Percentiles rank a stretch among this genome's conserved stretches.
Evolutionary conservation across 2,329 filamentous ascomycete species (phyloP).

Genomic region (Colletotrichum sp.): DNA sequence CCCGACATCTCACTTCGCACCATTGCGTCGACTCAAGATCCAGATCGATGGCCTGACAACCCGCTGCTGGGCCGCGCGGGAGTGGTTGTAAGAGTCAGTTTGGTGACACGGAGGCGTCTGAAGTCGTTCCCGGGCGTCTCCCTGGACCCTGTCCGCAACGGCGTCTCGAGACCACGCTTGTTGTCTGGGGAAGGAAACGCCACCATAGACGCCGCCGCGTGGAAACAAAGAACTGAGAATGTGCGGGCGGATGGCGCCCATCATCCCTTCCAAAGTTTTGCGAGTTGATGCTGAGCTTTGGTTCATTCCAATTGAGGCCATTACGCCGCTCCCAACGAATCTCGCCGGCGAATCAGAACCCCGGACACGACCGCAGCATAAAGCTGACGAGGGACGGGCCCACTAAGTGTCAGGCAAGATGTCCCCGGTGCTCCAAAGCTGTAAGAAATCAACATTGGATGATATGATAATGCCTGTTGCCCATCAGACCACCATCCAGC

Average conservation of each 20-base stretch:
- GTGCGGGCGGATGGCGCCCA: neutral
- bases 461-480: slow-evolving; percentile 14
- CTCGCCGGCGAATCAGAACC: slow-evolving; percentile 2
- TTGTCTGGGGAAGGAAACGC: slow-evolving; percentile 12
- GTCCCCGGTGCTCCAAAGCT: slow-evolving; percentile 16
- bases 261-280: neutral
- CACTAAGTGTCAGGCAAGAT: slow-evolving; percentile 13
- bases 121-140: neutral
- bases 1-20: neutral
- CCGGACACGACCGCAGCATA: neutral
- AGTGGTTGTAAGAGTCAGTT: slow-evolving; percentile 13
- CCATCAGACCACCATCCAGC: slow-evolving; percentile 8
- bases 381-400: neutral
- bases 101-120: slow-evolving; percentile 15
- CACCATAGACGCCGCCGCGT: neutral
- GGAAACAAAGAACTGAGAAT: slow-evolving; percentile 2
- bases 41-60: neutral
- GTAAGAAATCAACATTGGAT: slow-evolving; percentile 17
- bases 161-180: neutral
- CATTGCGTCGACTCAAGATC: neutral
- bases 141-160: neutral
- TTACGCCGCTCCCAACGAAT: slow-evolving; percentile 5
- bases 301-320: slow-evolving; percentile 10
- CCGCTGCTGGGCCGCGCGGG: neutral
- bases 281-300: neutral